Evolutionary conservation across 2,329 filamentous ascomycete genomes (phyloP).

Genomic region (Beauveria caledonica): DNA sequence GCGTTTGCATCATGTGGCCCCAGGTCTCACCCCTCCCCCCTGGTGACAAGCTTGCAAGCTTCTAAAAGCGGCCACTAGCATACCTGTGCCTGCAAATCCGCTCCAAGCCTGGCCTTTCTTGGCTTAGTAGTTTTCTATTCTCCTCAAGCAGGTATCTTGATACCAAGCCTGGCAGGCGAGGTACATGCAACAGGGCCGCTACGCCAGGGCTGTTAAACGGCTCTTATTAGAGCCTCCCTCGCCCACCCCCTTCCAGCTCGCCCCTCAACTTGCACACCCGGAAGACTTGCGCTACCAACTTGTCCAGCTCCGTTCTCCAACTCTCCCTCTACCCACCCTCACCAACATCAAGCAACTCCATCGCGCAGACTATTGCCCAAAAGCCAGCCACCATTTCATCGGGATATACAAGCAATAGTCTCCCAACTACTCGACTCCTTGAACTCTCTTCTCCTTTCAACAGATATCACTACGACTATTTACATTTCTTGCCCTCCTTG

Average conservation of each 20-base stretch:
- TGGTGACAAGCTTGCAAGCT: too few relatives aligned
- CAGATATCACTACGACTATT: background rate
- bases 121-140: too few relatives aligned
- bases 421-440: background rate
- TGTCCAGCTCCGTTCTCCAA: too few relatives aligned
- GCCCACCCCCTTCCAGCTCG: background rate
- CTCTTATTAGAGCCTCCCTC: constrained; percentile 6
- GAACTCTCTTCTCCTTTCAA: background rate
- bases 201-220: background rate
- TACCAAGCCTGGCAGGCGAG: too few relatives aligned
- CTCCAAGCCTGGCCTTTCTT: too few relatives aligned
- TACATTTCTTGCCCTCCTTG: background rate
- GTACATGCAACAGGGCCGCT: background rate
- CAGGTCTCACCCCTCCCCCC: background rate
- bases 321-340: background rate
- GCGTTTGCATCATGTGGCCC: background rate
- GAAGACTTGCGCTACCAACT: too few relatives aligned
- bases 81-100: background rate
- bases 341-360: background rate
- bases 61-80: constrained; percentile 3
- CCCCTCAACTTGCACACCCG: background rate
- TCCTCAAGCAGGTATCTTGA: too few relatives aligned
- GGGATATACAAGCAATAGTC: constrained; percentile 6
- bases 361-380: background rate
- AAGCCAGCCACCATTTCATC: background rate